Conservation (phyloP, 2,329 filamentous ascomycete genomes). For the Trichoderma sp. region DNA sequence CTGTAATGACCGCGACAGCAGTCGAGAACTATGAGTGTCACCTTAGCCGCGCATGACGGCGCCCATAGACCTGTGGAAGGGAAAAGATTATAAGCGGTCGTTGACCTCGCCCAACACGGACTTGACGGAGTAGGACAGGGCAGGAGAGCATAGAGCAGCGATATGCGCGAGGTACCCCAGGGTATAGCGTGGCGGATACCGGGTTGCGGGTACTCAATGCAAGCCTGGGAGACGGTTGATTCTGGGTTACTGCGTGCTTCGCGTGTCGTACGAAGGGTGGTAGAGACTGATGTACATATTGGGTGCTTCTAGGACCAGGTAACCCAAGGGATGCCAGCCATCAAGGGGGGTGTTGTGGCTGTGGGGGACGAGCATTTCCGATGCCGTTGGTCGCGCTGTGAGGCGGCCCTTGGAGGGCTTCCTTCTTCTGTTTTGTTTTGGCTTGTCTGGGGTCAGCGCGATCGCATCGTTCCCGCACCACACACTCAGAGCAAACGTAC, state of each 20-base stretch:
- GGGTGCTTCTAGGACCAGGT: conserved; percentile 12
- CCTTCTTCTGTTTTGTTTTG: background rate
- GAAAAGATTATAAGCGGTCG: background rate
- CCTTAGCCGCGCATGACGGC: background rate
- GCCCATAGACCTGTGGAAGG: background rate
- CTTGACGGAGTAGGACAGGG: background rate
- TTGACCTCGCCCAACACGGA: background rate
- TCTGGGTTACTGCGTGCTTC: background rate
- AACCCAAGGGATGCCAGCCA: conserved; percentile 16
- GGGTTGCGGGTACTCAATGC: conserved; percentile 21
- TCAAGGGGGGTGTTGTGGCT: conserved; percentile 1
- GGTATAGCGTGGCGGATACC: conserved; percentile 12
- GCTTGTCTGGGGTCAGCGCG: conserved; percentile 30
- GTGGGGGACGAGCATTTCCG: conserved; percentile 23
- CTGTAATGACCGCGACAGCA: background rate
- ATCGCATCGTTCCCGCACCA: conserved; percentile 32
- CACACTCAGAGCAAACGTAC: conserved; percentile 28
- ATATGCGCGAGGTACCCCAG: background rate
- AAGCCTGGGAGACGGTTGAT: conserved; percentile 3
- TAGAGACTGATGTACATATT: background rate
- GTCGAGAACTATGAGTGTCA: background rate
- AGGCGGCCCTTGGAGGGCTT: conserved; percentile 18
- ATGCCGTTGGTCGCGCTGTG: conserved; percentile 24
- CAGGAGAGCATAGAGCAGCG: background rate
- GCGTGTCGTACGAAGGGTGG: background rate